phyloP scores from a whole-genome alignment of 73 alveolate species.

The Paraurostyla sp. region DNA sequence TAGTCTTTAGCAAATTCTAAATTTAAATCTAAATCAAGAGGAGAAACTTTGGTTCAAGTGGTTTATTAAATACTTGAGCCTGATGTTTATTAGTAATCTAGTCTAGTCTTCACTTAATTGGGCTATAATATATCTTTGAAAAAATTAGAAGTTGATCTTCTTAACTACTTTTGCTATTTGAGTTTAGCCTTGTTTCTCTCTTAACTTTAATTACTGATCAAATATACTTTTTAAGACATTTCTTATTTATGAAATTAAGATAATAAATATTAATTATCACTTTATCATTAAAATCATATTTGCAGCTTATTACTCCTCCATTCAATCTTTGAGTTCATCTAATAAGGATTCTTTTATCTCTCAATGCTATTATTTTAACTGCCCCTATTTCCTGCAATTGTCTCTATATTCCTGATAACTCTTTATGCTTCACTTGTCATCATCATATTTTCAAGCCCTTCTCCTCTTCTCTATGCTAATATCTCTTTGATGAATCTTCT shows the following conservation, averaged over 20 bases:
- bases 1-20: too few species aligned
- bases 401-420: background rate
- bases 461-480: background rate
- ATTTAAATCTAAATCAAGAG: too few species aligned
- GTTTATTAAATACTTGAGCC: too few species aligned
- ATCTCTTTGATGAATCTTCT: constrained; percentile 13
- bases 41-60: too few species aligned
- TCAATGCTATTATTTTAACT: background rate
- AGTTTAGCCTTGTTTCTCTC: background rate
- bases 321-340: background rate
- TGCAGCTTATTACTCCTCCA: too few species aligned
- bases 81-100: too few species aligned
- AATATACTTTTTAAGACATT: background rate
- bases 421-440: constrained; percentile 19
- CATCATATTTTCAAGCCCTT: constrained; percentile 14
- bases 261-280: background rate
- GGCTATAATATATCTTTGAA: constrained; percentile 10
- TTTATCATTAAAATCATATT: too few species aligned
- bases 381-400: background rate
- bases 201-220: background rate
- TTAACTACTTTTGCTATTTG: background rate
- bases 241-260: background rate
- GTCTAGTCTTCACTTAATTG: too few species aligned
- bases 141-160: background rate
- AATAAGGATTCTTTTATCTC: constrained; percentile 1